These are phyloP conservation scores for Colletotrichum costaricense DNA, from an alignment of 2,329 filamentous ascomycete genomes.

Conservation along the genomic window DNA sequence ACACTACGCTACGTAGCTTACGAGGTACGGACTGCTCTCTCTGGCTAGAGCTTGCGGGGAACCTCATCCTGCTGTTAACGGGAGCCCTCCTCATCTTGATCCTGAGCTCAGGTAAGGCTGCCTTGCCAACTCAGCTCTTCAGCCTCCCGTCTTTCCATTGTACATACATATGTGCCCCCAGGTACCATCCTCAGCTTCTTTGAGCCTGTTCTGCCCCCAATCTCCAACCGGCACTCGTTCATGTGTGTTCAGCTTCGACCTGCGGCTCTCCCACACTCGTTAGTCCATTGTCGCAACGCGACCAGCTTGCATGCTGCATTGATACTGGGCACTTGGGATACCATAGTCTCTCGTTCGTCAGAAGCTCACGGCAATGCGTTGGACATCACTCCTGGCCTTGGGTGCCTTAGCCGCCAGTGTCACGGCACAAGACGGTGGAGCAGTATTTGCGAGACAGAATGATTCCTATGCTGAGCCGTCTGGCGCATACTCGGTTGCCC, in stretches of 20 bases:
- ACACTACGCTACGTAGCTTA: constrained; percentile 13
- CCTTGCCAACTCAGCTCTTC: constrained; percentile 25
- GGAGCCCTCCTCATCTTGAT: neutral
- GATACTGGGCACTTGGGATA: constrained; percentile 8
- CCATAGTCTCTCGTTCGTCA: constrained; percentile 9
- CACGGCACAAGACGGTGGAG: constrained; percentile 5
- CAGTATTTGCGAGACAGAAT: constrained; percentile 22
- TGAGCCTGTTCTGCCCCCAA: constrained; percentile 25
- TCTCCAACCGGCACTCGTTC: constrained; percentile 11
- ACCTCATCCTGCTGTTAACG: constrained; percentile 5
- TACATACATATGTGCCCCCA: constrained; percentile 33
- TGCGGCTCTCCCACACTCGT: constrained; percentile 28
- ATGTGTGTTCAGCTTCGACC: constrained; percentile 5
- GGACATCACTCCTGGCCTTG: constrained; percentile 14
- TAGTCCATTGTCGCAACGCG: constrained; percentile 11
- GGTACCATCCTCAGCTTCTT: constrained; percentile 20
- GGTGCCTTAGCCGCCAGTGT: constrained; percentile 20
- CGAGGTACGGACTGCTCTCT: constrained; percentile 13
- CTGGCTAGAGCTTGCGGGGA: constrained; percentile 17
- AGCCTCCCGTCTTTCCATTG: constrained; percentile 19
- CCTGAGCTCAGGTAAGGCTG: constrained; percentile 26
- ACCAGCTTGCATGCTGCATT: constrained; percentile 17
- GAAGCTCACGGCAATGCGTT: constrained; percentile 15
- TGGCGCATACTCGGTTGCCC: neutral
- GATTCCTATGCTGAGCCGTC: neutral